These are phyloP conservation scores for Ustilago vetiveriae DNA, from an alignment of 1,284 basidiomycete genomes.

Conservation along the genomic window DNA sequence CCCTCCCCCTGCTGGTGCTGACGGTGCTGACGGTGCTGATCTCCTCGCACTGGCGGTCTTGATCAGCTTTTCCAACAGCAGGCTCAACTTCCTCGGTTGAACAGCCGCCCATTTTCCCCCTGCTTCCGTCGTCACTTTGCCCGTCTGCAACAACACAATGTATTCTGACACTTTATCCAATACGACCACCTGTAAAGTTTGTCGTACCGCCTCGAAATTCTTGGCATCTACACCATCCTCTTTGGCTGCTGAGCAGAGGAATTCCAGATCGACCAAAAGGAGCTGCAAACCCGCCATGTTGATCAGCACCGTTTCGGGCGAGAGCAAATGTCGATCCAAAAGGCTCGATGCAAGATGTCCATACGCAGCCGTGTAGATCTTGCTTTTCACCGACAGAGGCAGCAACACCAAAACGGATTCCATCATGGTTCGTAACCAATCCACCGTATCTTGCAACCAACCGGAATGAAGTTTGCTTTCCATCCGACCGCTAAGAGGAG, in stretches of 20 bases:
- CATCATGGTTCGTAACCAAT: conserved; percentile 95
- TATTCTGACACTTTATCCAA: conserved; percentile 87
- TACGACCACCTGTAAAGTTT: conserved; percentile 82
- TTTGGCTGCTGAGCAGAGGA: conserved; percentile 42
- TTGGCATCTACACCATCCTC: conserved; percentile 10
- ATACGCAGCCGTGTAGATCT: conserved; percentile 85
- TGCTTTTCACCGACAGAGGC: conserved; percentile 80
- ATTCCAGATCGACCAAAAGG: conserved; percentile 44
- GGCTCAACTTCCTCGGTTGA: conserved; percentile 20
- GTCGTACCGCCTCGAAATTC: conserved; percentile 12
- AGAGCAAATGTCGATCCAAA: conserved; percentile 73
- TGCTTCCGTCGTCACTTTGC: conserved; percentile 2
- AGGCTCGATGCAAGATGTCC: conserved; percentile 85
- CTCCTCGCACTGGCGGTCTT: background rate
- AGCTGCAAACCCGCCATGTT: conserved; percentile 21
- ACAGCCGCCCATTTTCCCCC: conserved; percentile 11
- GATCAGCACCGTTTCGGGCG: conserved; percentile 17
- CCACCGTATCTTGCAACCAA: conserved; percentile 93
- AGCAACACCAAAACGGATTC: conserved; percentile 86
- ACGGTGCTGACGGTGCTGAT: too few relatives aligned
- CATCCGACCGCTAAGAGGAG: conserved; percentile 69
- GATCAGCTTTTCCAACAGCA: conserved; percentile 38
- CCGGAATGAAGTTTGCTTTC: conserved; percentile 74
- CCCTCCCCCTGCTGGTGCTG: too few relatives aligned
- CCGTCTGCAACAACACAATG: conserved; percentile 56